A percentile compares a stretch with the other conserved stretches of the same genome.
Evolutionary conservation across 2,329 filamentous ascomycete species (phyloP).

Genomic region (Davidsoniella neocaledoniae): DNA sequence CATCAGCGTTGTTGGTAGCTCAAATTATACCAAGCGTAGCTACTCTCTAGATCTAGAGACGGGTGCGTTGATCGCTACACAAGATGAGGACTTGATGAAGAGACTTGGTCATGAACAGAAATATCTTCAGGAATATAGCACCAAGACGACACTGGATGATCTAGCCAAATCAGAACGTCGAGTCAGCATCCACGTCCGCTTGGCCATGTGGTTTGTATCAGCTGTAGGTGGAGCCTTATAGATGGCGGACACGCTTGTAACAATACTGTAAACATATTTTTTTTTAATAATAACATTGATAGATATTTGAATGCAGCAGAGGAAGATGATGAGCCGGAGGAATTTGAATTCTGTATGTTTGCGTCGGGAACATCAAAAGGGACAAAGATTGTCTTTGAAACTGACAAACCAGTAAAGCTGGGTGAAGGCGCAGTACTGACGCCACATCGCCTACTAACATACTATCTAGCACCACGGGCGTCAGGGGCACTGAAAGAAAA

Average conservation of each 20-base stretch:
- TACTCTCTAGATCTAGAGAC: slow-evolving; percentile 87
- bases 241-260: background rate
- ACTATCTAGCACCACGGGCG: slow-evolving; percentile 30
- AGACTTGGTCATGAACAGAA: slow-evolving; percentile 63
- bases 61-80: slow-evolving; percentile 72
- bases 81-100: slow-evolving; percentile 51
- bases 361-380: slow-evolving; percentile 24
- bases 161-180: slow-evolving; percentile 66
- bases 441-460: slow-evolving; percentile 26
- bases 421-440: slow-evolving; percentile 22
- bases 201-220: slow-evolving; percentile 89
- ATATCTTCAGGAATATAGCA: slow-evolving; percentile 63
- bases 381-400: slow-evolving; percentile 34
- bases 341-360: slow-evolving; percentile 44
- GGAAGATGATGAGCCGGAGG: slow-evolving; percentile 20
- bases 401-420: slow-evolving; percentile 20
- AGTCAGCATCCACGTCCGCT: slow-evolving; percentile 66
- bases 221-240: slow-evolving; percentile 76
- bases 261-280: slow-evolving; percentile 2
- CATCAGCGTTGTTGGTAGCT: slow-evolving; percentile 74
- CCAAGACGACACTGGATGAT: slow-evolving; percentile 54
- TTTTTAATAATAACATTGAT: background rate
- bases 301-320: background rate
- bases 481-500: slow-evolving; percentile 19
- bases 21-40: slow-evolving; percentile 88